Evolutionary conservation across 2,329 filamentous ascomycete species (phyloP), one percentile per base, ranked within the genome.

Genomic region (Volutella citrinella): DNA sequence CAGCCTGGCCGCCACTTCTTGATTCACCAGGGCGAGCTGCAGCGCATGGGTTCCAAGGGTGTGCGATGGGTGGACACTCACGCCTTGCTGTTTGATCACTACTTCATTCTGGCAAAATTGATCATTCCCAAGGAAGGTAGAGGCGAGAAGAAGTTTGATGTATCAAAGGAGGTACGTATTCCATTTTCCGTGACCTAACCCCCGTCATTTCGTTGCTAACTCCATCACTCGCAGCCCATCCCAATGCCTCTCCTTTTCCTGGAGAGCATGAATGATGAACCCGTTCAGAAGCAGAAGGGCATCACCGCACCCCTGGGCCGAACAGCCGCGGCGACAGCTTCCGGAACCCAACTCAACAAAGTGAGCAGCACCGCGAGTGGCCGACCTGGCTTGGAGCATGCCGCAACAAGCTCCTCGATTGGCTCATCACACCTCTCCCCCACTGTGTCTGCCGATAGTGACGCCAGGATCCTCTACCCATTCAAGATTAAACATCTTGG

Each of bases 401-500:
- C 74, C 17, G 74, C 74, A 23, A 90, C 87, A 1, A 75, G 68
- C 40, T 78, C 77, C 5, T 90, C 87, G 5, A 67, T 79, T 7
- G 68, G 66, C 19, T 80, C 81, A 34, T 53, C 47, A 20, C 54
- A 54, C 10, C 56, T 78, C 18, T 56, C 59, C 5, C 61, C 66
- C 7, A 45, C 56, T 13, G 65, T 57, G 20, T 65, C 73, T 18
- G 84, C 79, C 43, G 85, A 93, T 24, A 78, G 74, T 28, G 87
- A 95, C 46, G 82, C 87, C 55, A 87, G 83, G 59, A 85, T 93
- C 27, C 65, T 98, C 50, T 98, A 90, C 57, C 93, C 94, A 0
- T 98, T 98, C 78, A 82, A 82, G 47, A 80, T 98, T 57, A 96
- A 96, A 66, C 93, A 98, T 65, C 76, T 98, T 14, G 93, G 94